Percentiles rank a stretch among this genome's conserved stretches.
phyloP scores from a whole-genome alignment of 2,329 filamentous ascomycete species.

The Trichoderma atrobrunneum region DNA sequence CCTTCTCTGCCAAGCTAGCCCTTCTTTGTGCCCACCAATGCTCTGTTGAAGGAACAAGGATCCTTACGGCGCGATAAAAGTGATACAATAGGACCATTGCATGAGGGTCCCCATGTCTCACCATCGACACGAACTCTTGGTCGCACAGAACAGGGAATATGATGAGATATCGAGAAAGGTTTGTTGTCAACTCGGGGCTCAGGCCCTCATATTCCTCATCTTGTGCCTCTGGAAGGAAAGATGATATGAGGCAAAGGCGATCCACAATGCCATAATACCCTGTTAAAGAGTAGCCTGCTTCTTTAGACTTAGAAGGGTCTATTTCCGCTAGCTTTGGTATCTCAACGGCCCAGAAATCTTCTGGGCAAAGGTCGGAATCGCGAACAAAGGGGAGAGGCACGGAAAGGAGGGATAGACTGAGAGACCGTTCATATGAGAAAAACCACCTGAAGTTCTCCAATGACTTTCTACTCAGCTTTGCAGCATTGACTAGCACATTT shows the following conservation, averaged over 20 bases:
- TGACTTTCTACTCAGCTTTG: not conserved
- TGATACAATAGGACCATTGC: not conserved
- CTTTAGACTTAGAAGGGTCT: not conserved
- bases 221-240: not conserved
- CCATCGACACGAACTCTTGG: not conserved
- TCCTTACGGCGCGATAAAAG: slow-evolving; percentile 1
- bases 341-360: not conserved
- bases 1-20: not conserved
- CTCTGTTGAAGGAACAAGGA: not conserved
- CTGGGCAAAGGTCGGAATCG: not conserved
- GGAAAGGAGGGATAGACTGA: not conserved
- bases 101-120: not conserved
- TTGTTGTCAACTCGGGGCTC: not conserved
- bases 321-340: not conserved
- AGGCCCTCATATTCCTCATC: not conserved
- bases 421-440: not conserved
- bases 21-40: not conserved
- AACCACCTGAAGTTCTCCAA: not conserved
- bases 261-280: not conserved
- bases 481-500: not conserved
- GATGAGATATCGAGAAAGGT: not conserved
- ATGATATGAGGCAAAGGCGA: not conserved
- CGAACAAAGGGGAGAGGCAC: not conserved
- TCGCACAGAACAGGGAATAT: not conserved
- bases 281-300: not conserved